A percentile compares a stretch with the other conserved stretches of the same genome.
These are phyloP conservation scores for Waltergamsia citrina DNA, from an alignment of 2,329 filamentous ascomycete genomes.

Conservation along the genomic window DNA sequence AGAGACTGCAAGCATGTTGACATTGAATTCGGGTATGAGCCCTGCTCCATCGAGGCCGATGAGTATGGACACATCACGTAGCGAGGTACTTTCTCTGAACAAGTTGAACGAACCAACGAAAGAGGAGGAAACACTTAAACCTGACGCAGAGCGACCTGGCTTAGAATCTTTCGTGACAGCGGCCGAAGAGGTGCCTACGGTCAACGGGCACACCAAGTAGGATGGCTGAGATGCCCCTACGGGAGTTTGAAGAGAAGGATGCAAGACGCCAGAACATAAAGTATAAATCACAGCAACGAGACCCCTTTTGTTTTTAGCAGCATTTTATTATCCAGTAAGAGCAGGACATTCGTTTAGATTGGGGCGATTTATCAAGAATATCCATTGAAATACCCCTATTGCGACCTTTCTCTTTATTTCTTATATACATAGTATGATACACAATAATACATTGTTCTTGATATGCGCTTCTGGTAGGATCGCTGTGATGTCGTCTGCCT, in stretches of 20 bases:
- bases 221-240: background rate
- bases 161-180: constrained; percentile 4
- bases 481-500: too few relatives aligned
- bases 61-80: constrained; percentile 13
- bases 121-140: background rate
- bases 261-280: too few relatives aligned
- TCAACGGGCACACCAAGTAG: background rate
- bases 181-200: background rate
- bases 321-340: too few relatives aligned
- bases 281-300: background rate
- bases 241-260: too few relatives aligned
- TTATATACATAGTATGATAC: background rate
- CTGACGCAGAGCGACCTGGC: background rate
- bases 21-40: constrained; percentile 37
- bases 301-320: too few relatives aligned
- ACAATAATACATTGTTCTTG: constrained; percentile 1
- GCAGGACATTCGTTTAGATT: background rate
- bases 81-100: constrained; percentile 1
- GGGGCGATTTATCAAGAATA: background rate
- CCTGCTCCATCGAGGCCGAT: constrained; percentile 20
- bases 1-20: constrained; percentile 62
- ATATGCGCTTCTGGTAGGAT: background rate
- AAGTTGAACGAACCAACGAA: background rate
- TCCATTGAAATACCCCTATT: background rate
- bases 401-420: constrained; percentile 2